Evolutionary conservation across 148 eudicot genomes (phyloP).

Genomic region (Fagopyrum esculentum): DNA sequence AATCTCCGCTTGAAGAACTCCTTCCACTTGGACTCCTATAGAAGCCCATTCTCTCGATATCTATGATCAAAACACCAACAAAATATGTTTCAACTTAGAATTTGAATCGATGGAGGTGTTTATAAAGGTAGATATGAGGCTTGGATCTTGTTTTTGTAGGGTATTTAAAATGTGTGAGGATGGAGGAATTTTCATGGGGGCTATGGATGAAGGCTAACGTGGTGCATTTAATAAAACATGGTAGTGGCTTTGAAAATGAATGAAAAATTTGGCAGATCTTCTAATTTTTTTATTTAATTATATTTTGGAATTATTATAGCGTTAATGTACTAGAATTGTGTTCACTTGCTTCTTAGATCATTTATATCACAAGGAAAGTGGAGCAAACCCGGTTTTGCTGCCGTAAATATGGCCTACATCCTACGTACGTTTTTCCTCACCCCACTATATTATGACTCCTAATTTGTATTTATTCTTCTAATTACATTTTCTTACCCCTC

Average conservation of each 20-base stretch:
- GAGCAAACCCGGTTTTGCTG: slow-evolving; percentile 10
- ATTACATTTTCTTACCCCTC: not conserved
- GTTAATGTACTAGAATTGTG: not conserved
- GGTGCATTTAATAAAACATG: slow-evolving; percentile 9
- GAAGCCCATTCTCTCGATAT: not conserved
- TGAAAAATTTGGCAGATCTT: not conserved
- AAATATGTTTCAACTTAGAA: not conserved
- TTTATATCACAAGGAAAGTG: slow-evolving; percentile 6
- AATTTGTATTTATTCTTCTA: not conserved
- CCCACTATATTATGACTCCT: not conserved
- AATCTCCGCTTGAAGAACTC: slow-evolving; percentile 13
- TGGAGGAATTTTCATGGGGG: slow-evolving; percentile 5
- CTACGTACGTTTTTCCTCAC: not conserved
- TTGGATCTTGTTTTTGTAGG: slow-evolving; percentile 10
- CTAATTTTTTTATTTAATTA: not conserved
- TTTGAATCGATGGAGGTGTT: not conserved
- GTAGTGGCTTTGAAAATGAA: not conserved
- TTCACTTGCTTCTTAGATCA: slow-evolving; percentile 10
- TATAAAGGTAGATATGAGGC: not conserved
- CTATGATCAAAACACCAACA: not conserved
- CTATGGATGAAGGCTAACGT: slow-evolving; percentile 10
- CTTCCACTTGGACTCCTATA: slow-evolving; percentile 6
- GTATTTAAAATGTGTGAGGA: slow-evolving; percentile 8
- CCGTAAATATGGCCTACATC: slow-evolving; percentile 6
- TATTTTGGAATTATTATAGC: not conserved